phyloP scores from a whole-genome alignment of 805 yeast genomes.

The Candida glaebosa region DNA sequence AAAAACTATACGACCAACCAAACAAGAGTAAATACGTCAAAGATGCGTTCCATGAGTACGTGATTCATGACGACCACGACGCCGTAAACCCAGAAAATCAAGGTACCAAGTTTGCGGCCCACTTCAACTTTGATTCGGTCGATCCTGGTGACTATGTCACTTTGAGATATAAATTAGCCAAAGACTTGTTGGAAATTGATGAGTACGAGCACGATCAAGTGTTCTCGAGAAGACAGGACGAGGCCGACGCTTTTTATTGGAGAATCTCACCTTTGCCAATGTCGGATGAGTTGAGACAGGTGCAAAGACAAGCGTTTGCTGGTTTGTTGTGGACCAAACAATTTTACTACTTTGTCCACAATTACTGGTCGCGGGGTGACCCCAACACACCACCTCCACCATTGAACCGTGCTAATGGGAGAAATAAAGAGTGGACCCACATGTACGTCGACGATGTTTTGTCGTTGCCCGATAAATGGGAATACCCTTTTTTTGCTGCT shows the following conservation, averaged over 20 bases:
- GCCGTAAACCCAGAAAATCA: slow-evolving; percentile 65
- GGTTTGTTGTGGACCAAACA: slow-evolving; percentile 94
- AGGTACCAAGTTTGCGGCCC: slow-evolving; percentile 86
- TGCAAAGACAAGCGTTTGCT: slow-evolving; percentile 92
- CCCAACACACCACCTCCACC: slow-evolving; percentile 73
- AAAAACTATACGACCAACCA: slow-evolving; percentile 60
- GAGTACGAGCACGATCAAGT: slow-evolving; percentile 70
- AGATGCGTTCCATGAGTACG: slow-evolving; percentile 87
- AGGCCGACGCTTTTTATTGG: slow-evolving; percentile 93
- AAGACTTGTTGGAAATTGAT: slow-evolving; percentile 47
- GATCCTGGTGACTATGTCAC: slow-evolving; percentile 88
- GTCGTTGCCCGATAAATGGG: slow-evolving; percentile 94
- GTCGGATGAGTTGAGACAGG: slow-evolving; percentile 70
- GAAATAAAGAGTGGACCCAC: slow-evolving; percentile 88
- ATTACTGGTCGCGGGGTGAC: slow-evolving; percentile 86
- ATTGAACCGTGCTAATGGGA: slow-evolving; percentile 75
- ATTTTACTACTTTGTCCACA: slow-evolving; percentile 80
- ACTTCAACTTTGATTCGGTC: slow-evolving; percentile 75
- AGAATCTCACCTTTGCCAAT: slow-evolving; percentile 81
- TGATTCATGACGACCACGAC: slow-evolving; percentile 55
- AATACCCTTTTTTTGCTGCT: slow-evolving; percentile 92
- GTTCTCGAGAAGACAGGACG: slow-evolving; percentile 70
- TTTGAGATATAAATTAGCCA: slow-evolving; percentile 69
- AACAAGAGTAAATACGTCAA: slow-evolving; percentile 61
- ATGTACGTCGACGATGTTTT: slow-evolving; percentile 82